Conservation (phyloP, 2,329 filamentous ascomycete genomes). For the Seiridium unicorne region DNA sequence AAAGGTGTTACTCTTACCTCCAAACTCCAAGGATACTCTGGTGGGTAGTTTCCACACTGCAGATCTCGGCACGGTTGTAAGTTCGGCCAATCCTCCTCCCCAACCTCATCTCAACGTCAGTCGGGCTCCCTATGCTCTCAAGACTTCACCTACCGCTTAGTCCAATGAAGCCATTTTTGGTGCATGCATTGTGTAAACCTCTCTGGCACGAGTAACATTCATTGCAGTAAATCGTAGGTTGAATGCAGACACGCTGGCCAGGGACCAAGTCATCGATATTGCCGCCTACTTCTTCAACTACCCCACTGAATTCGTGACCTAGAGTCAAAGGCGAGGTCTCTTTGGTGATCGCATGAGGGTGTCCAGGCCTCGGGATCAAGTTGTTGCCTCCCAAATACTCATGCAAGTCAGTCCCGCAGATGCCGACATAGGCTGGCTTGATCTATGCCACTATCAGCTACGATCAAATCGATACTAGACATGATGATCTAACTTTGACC, state of each 20-base stretch:
- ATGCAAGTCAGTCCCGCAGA: slow-evolving; percentile 34
- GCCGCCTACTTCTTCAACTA: slow-evolving; percentile 54
- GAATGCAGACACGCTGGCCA: slow-evolving; percentile 57
- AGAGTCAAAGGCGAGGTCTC: slow-evolving; percentile 58
- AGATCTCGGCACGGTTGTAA: neutral
- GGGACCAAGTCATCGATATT: slow-evolving; percentile 41
- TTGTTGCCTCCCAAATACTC: slow-evolving; percentile 27
- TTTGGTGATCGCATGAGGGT: slow-evolving; percentile 56
- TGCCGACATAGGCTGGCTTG: slow-evolving; percentile 27
- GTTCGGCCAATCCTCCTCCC: slow-evolving; percentile 2
- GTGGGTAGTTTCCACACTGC: slow-evolving; percentile 5
- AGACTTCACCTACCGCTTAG: slow-evolving; percentile 38
- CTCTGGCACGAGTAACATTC: slow-evolving; percentile 53
- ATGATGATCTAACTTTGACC: neutral
- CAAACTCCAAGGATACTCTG: neutral
- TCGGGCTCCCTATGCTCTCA: slow-evolving; percentile 38
- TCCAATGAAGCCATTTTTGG: slow-evolving; percentile 38
- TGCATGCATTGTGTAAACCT: slow-evolving; percentile 57
- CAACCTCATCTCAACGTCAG: neutral
- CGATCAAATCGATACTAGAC: neutral
- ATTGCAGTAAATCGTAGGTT: slow-evolving; percentile 58
- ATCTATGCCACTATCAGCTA: neutral
- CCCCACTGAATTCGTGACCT: slow-evolving; percentile 65
- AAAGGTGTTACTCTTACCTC: neutral
- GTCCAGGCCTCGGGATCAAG: slow-evolving; percentile 22